Base-by-base conservation (phyloP, 2,329 filamentous ascomycete genomes). In the Diplodia corticola region DNA sequence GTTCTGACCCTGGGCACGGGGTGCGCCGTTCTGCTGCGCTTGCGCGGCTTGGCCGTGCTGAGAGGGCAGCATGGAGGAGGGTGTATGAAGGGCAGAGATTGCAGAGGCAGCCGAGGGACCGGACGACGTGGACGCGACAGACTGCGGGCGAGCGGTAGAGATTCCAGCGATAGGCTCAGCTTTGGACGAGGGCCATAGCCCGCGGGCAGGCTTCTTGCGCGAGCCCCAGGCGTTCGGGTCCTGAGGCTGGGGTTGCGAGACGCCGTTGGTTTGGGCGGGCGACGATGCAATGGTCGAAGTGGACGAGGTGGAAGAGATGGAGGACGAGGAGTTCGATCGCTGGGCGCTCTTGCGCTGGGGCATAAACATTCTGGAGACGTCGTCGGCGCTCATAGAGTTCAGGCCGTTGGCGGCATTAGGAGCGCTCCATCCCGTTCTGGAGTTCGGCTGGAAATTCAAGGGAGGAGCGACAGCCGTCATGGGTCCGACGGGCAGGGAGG, bases 311-410 rank as follows among this genome's bases (percentile, higher is more conserved):
- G 87, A 88, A 65, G 83, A 81, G 69, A 96, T 84, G 53, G 93
- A 97, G 4, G 93, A 96, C 67, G 92, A 95, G 40, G 94, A 98
- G 83, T 92, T 96, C 74, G 90, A 90, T 77, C 94, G 89, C 78
- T 94, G 91, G 68, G 92, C 85, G 75, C 86, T 89, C 82, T 97
- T 97, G 73, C 93, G 91, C 26, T 48, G 35, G 75, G 92, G 91
- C 85, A 91, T 89, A 78, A 96, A 92, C 86, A 96, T 93, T 78
- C 90, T 89, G 81, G 90, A 88, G 71, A 90, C 88, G 80, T 96
- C 92, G 82, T 96, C 92, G 77, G 89, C 82, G 80, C 90, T 91
- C 88, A 92, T 91, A 75, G 89, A 85, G 82, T 86, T 84, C 73
- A 87, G 80, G 76, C 84, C 83, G 80, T 85, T 81, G 76, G 82